Evolutionary conservation across 2,329 filamentous ascomycete genomes (phyloP).

Genomic region (Xylariaceae sp.): DNA sequence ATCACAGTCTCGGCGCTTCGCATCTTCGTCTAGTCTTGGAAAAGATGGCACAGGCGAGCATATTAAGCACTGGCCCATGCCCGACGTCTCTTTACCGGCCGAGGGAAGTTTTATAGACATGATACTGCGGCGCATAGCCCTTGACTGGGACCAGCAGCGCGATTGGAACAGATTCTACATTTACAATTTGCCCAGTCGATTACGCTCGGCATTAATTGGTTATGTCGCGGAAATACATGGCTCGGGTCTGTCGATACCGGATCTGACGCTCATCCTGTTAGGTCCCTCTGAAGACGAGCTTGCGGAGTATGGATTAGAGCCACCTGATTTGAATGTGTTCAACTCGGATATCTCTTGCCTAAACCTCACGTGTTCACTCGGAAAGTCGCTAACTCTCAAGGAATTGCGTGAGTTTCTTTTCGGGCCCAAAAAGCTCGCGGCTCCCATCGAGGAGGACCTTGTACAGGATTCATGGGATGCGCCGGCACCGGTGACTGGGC

Average conservation of each 20-base stretch:
- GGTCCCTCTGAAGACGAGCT: conserved; percentile 30
- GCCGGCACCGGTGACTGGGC: conserved; percentile 28
- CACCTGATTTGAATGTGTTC: conserved; percentile 26
- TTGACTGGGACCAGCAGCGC: conserved; percentile 51
- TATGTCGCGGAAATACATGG: conserved; percentile 43
- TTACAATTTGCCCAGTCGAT: conserved; percentile 48
- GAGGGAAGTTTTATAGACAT: conserved; percentile 48
- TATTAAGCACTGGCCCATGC: conserved; percentile 34
- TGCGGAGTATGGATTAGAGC: conserved; percentile 28
- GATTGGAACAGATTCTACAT: conserved; percentile 54
- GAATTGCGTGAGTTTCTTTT: conserved; percentile 50
- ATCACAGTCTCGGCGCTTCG: conserved; percentile 31
- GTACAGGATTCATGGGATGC: conserved; percentile 52
- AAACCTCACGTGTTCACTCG: conserved; percentile 50
- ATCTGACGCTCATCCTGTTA: conserved; percentile 40
- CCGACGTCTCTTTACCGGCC: conserved; percentile 41
- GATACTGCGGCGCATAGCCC: conserved; percentile 45
- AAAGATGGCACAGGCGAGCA: conserved; percentile 3
- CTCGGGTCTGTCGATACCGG: conserved; percentile 45
- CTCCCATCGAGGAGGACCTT: conserved; percentile 22
- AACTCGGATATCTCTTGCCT: conserved; percentile 48
- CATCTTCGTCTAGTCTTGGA: conserved; percentile 19
- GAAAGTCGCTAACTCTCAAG: conserved; percentile 46
- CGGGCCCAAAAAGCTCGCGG: conserved; percentile 27
- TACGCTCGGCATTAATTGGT: conserved; percentile 48